phyloP scores from a whole-genome alignment of 352 stramenopile genomes.

The Phytophthora citricola region DNA sequence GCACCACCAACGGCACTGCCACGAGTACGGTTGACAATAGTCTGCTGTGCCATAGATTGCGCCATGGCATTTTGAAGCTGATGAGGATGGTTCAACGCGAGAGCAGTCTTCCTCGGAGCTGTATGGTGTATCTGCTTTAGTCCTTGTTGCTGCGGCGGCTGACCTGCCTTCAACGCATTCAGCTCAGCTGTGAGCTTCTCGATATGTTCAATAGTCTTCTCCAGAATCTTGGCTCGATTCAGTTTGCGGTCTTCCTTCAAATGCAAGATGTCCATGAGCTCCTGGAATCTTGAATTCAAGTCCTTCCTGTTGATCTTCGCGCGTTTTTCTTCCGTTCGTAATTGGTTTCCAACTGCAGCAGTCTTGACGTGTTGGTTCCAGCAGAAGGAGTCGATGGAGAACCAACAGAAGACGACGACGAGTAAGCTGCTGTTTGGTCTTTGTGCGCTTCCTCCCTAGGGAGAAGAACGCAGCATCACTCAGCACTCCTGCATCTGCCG shows the following conservation, averaged over 20 bases:
- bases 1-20: slow-evolving; percentile 1
- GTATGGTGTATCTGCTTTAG: slow-evolving; percentile 1
- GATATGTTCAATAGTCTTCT: slow-evolving; percentile 70
- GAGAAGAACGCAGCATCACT: slow-evolving; percentile 31
- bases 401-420: slow-evolving; percentile 16
- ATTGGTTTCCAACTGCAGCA: slow-evolving; percentile 68
- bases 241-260: slow-evolving; percentile 70
- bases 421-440: slow-evolving; percentile 16
- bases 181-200: slow-evolving; percentile 58
- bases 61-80: slow-evolving; percentile 22
- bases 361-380: slow-evolving; percentile 24
- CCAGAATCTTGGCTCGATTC: slow-evolving; percentile 72
- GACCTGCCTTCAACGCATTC: slow-evolving; percentile 23
- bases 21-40: background rate
- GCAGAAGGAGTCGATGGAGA: slow-evolving; percentile 14
- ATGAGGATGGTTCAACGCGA: slow-evolving; percentile 15
- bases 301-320: slow-evolving; percentile 77
- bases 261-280: slow-evolving; percentile 69
- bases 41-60: slow-evolving; percentile 15
- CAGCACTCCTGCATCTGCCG: slow-evolving; percentile 19
- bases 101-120: slow-evolving; percentile 16
- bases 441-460: slow-evolving; percentile 14
- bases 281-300: slow-evolving; percentile 69
- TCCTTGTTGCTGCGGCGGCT: slow-evolving; percentile 8
- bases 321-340: slow-evolving; percentile 79